These are phyloP conservation scores for Poa annua DNA, from an alignment of 176 grass and related monocot species.

Conservation along the genomic window DNA sequence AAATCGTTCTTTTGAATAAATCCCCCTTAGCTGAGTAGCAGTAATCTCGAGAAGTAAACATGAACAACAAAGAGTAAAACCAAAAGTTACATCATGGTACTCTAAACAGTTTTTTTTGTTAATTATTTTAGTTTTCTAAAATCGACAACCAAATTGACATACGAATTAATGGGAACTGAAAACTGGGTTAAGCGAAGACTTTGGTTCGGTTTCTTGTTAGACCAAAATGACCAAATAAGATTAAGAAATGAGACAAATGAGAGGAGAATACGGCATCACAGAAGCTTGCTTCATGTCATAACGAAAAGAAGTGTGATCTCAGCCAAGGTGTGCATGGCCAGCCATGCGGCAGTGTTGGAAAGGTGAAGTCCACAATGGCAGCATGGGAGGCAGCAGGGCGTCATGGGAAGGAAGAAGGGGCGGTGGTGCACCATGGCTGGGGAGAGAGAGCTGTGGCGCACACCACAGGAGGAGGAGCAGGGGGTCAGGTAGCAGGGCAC, in stretches of 20 bases:
- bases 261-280: not conserved
- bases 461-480: not conserved
- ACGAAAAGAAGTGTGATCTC: not conserved
- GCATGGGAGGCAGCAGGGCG: constrained; percentile 3
- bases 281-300: not conserved
- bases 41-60: not conserved
- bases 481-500: not conserved
- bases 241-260: constrained; percentile 1
- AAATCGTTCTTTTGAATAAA: not conserved
- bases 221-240: constrained; percentile 6
- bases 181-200: not conserved
- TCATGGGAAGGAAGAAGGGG: not conserved
- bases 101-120: not conserved
- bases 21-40: too few relatives aligned
- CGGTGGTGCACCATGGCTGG: not conserved
- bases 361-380: not conserved
- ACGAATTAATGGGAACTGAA: not conserved
- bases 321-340: not conserved
- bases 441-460: not conserved
- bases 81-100: not conserved
- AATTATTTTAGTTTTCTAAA: not conserved
- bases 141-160: not conserved
- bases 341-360: not conserved
- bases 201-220: not conserved
- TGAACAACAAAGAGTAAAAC: not conserved